These are phyloP conservation scores for Tetrapisispora taiwanensis DNA, from an alignment of 805 yeast genomes.

Conservation along the genomic window DNA sequence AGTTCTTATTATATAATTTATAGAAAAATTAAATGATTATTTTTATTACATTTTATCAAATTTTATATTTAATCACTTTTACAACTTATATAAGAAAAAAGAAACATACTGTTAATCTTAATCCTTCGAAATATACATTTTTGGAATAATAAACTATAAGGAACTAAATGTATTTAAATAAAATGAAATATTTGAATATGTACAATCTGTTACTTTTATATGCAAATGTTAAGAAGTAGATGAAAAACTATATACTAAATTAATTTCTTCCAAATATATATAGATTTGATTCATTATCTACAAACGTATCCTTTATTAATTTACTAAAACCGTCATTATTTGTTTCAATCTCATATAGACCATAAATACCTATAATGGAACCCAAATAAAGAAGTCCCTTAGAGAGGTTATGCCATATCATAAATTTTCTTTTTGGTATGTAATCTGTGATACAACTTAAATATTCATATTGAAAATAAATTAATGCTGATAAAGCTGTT, in stretches of 20 bases:
- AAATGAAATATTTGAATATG: too few relatives aligned
- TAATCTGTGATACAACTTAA: constrained; percentile 70
- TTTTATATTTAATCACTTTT: too few relatives aligned
- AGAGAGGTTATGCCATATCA: constrained; percentile 50
- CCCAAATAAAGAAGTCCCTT: constrained; percentile 54
- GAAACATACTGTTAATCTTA: too few relatives aligned
- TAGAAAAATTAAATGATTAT: too few relatives aligned
- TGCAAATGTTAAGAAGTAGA: too few relatives aligned
- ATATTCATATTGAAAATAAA: constrained; percentile 64
- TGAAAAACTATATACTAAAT: too few relatives aligned
- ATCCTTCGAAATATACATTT: too few relatives aligned
- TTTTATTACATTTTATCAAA: too few relatives aligned
- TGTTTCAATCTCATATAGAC: constrained; percentile 59
- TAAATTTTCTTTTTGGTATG: constrained; percentile 66
- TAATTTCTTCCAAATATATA: constrained; percentile 19
- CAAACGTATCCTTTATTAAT: constrained; percentile 33
- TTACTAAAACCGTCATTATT: constrained; percentile 55
- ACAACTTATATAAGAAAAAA: too few relatives aligned
- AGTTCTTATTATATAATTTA: neutral
- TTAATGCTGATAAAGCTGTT: constrained; percentile 44
- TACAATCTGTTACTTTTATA: too few relatives aligned
- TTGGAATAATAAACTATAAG: too few relatives aligned
- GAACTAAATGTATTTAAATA: too few relatives aligned
- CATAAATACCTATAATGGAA: constrained; percentile 55
- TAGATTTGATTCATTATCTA: constrained; percentile 23